Evolutionary conservation across 2,329 filamentous ascomycete species (phyloP).

Genomic region (Penicillium sp.): DNA sequence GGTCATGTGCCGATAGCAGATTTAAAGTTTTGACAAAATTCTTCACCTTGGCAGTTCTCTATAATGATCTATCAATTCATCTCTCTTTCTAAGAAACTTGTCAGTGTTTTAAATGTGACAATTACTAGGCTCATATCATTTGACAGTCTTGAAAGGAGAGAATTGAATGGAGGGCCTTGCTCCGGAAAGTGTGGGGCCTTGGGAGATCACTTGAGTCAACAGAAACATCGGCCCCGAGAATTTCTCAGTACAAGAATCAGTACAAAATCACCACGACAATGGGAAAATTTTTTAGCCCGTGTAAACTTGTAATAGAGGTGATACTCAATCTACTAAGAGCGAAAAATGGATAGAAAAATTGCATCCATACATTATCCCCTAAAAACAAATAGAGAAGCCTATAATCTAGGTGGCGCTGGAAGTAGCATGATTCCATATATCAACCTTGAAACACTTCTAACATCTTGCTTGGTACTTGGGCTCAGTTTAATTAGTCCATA

Average conservation of each 20-base stretch:
- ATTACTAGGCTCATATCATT: neutral
- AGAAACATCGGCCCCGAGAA: neutral
- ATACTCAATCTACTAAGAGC: neutral
- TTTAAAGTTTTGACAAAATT: constrained; percentile 3
- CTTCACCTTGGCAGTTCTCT: neutral
- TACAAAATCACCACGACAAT: neutral
- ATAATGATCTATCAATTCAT: neutral
- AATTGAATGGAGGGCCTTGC: neutral
- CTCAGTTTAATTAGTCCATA: neutral
- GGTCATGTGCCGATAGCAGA: constrained; percentile 21
- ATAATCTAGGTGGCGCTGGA: neutral
- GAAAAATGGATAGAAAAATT: neutral
- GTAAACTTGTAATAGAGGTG: neutral
- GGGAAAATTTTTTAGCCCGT: neutral
- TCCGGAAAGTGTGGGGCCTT: neutral
- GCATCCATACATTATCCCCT: neutral
- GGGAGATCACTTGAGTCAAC: neutral
- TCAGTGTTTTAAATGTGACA: neutral
- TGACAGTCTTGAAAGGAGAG: neutral
- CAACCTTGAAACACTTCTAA: neutral
- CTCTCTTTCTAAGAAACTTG: neutral
- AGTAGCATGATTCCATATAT: neutral
- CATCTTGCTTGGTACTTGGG: neutral
- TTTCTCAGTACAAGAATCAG: neutral
- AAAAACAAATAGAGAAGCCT: neutral